A percentile compares a stretch with the other conserved stretches of the same genome.
Evolutionary conservation across 805 yeast species (phyloP).

Genomic region (Myxozyma sirexii): DNA sequence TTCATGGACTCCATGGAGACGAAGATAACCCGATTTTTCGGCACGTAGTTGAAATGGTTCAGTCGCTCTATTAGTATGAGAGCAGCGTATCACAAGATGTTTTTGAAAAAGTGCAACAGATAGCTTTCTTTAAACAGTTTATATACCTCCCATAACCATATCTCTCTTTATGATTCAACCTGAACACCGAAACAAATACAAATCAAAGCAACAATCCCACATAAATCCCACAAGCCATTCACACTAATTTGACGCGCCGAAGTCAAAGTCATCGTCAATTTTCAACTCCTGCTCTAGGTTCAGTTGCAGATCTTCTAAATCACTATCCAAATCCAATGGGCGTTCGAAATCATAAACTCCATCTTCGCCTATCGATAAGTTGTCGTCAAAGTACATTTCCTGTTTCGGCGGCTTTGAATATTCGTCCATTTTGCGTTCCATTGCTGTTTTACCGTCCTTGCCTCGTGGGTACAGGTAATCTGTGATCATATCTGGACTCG

Average conservation of each 20-base stretch:
- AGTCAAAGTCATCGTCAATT: not conserved
- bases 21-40: not conserved
- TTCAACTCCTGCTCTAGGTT: not conserved
- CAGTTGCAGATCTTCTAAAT: not conserved
- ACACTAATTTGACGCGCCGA: too few species aligned
- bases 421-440: conserved; percentile 13
- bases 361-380: conserved; percentile 2
- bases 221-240: not conserved
- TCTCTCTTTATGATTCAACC: not conserved
- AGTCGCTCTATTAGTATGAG: not conserved
- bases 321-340: conserved; percentile 6
- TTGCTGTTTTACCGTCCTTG: conserved; percentile 2
- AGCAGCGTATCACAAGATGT: not conserved
- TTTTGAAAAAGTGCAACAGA: not conserved
- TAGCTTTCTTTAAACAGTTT: too few species aligned
- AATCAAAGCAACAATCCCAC: not conserved
- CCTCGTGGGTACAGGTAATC: conserved; percentile 19
- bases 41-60: not conserved
- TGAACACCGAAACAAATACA: not conserved
- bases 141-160: not conserved
- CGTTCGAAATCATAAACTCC: conserved; percentile 7
- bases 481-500: conserved; percentile 2
- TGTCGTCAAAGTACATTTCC: not conserved
- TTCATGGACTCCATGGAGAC: conserved; percentile 4
- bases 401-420: not conserved